Evolutionary conservation across 2,329 filamentous ascomycete genomes (phyloP).

Genomic region (Pseudocercospora cruenta): DNA sequence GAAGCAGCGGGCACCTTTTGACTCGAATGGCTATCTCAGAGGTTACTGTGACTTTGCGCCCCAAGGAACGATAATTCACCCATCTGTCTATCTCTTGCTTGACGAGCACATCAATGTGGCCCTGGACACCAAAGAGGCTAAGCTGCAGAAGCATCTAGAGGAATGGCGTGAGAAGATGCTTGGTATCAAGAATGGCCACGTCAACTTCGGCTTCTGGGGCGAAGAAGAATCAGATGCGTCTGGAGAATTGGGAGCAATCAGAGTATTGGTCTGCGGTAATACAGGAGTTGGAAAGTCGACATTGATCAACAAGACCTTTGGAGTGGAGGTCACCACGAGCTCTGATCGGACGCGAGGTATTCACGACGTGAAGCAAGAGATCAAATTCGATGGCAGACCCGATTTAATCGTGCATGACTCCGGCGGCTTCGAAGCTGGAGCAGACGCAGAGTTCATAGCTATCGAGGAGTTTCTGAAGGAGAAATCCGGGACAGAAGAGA

Average conservation of each 20-base stretch:
- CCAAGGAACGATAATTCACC: conserved; percentile 41
- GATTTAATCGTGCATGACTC: conserved; percentile 43
- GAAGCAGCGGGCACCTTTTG: conserved; percentile 26
- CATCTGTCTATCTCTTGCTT: conserved; percentile 39
- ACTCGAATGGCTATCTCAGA: conserved; percentile 21
- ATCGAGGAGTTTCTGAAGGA: conserved; percentile 40
- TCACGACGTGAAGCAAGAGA: conserved; percentile 40
- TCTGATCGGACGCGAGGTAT: conserved; percentile 37
- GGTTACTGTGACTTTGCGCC: conserved; percentile 33
- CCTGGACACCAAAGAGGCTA: conserved; percentile 34
- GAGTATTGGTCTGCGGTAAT: conserved; percentile 39
- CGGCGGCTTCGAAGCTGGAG: conserved; percentile 42
- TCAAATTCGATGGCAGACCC: conserved; percentile 39
- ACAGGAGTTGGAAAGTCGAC: conserved; percentile 23
- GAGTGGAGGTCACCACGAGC: conserved; percentile 36
- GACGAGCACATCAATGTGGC: conserved; percentile 35
- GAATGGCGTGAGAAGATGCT: conserved; percentile 34
- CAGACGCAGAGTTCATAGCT: conserved; percentile 34
- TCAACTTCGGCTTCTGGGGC: conserved; percentile 36
- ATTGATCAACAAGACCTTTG: conserved; percentile 31
- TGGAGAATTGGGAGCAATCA: conserved; percentile 31
- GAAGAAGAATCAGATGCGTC: conserved; percentile 22
- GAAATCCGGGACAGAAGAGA: conserved; percentile 35
- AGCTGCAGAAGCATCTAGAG: conserved; percentile 33
- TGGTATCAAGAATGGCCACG: conserved; percentile 22